Evolutionary conservation across 352 stramenopile species (phyloP).

Genomic region (Phytophthora vignae): DNA sequence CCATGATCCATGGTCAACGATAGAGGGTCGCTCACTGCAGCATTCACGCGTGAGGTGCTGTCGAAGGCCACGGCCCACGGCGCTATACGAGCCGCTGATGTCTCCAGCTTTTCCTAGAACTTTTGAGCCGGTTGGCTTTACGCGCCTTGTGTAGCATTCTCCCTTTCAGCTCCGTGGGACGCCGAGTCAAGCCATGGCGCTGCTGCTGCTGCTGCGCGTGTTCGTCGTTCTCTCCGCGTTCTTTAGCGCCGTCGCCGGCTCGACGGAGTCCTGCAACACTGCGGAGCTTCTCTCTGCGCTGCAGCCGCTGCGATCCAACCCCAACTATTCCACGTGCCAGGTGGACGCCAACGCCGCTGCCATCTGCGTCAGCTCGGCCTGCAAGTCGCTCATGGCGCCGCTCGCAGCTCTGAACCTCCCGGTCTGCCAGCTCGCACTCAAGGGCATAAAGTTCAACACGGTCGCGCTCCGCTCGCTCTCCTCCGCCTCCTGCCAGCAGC

Average conservation of each 20-base stretch:
- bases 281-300: slow-evolving; percentile 1
- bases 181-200: too few species aligned
- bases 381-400: slow-evolving; percentile 12
- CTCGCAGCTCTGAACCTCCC: slow-evolving; percentile 17
- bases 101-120: too few species aligned
- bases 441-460: slow-evolving; percentile 24
- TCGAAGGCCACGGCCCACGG: too few species aligned
- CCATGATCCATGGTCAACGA: too few species aligned
- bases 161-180: too few species aligned
- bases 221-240: not conserved
- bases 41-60: too few species aligned
- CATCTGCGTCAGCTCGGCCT: slow-evolving; percentile 26
- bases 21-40: too few species aligned
- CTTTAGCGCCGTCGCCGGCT: not conserved
- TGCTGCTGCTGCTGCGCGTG: not conserved
- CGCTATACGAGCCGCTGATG: too few species aligned
- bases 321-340: slow-evolving; percentile 28
- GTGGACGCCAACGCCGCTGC: slow-evolving; percentile 18
- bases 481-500: slow-evolving; percentile 4
- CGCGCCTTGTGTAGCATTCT: too few species aligned
- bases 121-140: too few species aligned
- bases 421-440: slow-evolving; percentile 20
- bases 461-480: not conserved
- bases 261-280: not conserved
- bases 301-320: slow-evolving; percentile 9